These are phyloP conservation scores for Tephrocybe rancida DNA, from an alignment of 768 basidiomycete genomes.

Conservation along the genomic window DNA sequence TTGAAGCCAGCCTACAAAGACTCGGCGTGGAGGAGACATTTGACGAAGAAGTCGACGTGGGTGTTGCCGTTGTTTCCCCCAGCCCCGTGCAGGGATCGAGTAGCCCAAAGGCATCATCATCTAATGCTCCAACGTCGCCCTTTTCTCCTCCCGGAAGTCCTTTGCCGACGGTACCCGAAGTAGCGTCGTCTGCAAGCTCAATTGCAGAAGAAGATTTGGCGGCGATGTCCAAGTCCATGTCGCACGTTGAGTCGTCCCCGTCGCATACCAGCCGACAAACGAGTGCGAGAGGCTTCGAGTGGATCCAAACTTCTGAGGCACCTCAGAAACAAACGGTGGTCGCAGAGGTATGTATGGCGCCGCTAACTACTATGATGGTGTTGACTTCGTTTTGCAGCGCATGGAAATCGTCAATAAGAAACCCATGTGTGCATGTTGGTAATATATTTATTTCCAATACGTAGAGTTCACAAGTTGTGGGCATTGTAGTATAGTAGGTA, in stretches of 20 bases:
- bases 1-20: constrained; percentile 76
- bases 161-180: constrained; percentile 58
- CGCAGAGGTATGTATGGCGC: constrained; percentile 55
- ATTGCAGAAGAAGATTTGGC: constrained; percentile 72
- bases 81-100: constrained; percentile 24
- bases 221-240: constrained; percentile 75
- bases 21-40: constrained; percentile 57
- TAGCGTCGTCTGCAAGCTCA: constrained; percentile 53
- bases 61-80: constrained; percentile 39
- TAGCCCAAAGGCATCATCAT: constrained; percentile 25
- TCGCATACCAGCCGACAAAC: constrained; percentile 35
- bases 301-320: constrained; percentile 44
- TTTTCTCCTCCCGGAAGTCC: constrained; percentile 66
- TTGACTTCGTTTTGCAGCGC: constrained; percentile 44
- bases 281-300: constrained; percentile 42
- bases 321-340: constrained; percentile 62
- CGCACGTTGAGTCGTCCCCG: constrained; percentile 61
- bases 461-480: constrained; percentile 19
- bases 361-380: not conserved
- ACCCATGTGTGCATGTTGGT: constrained; percentile 78
- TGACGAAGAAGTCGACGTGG: constrained; percentile 68
- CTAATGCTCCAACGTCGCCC: constrained; percentile 40
- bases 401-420: constrained; percentile 71
- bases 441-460: constrained; percentile 16
- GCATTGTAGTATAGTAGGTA: constrained; percentile 23